phyloP scores from a whole-genome alignment of 352 stramenopile genomes.

The Thalassiosira livingstoniorum region DNA sequence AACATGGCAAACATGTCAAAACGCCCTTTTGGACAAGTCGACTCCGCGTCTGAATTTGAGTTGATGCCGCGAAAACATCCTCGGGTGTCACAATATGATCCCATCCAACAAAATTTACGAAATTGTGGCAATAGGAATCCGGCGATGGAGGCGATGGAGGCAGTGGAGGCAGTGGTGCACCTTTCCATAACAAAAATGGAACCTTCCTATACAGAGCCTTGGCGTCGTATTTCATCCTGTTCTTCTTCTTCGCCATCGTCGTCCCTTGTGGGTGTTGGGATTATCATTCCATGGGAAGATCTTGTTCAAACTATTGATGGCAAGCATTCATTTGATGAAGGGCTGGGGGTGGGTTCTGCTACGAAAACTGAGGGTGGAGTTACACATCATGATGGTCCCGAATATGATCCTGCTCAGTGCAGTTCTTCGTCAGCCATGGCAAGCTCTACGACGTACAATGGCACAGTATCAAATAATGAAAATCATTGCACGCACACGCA shows the following conservation, averaged over 20 bases:
- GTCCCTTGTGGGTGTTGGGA: conserved; percentile 26
- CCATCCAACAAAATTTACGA: too few relatives aligned
- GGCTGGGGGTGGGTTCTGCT: neutral
- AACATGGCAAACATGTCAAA: too few relatives aligned
- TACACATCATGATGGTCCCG: neutral
- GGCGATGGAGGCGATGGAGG: too few relatives aligned
- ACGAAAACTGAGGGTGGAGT: neutral
- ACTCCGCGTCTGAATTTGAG: too few relatives aligned
- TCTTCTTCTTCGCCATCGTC: conserved; percentile 17
- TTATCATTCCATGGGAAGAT: conserved; percentile 24
- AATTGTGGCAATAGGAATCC: too few relatives aligned
- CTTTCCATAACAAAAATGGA: conserved; percentile 27
- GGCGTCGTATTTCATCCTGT: too few relatives aligned
- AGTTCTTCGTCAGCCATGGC: neutral
- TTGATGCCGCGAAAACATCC: too few relatives aligned
- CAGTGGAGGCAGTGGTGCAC: conserved; percentile 38
- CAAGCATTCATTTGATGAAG: neutral
- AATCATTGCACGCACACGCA: neutral
- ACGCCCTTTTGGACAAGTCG: too few relatives aligned
- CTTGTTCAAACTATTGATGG: neutral
- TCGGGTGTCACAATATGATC: too few relatives aligned
- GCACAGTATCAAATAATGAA: neutral
- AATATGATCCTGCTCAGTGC: neutral
- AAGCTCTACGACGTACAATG: neutral
- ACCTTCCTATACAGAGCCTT: conserved; percentile 47